Evolutionary conservation across 1,139 yeast species (phyloP).

Genomic region (Candida freyschussii): DNA sequence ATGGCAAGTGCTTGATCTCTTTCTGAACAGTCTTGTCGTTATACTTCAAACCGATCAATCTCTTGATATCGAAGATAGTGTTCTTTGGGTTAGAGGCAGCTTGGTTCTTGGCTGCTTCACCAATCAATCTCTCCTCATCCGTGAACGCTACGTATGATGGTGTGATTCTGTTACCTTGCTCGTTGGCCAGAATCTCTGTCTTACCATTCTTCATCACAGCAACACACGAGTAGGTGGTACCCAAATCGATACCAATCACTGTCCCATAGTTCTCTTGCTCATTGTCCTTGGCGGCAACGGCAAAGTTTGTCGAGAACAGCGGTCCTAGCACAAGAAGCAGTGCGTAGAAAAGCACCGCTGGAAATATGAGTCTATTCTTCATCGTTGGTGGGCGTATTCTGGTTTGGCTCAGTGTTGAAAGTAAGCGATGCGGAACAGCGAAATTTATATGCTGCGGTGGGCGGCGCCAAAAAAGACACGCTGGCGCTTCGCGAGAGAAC

Average conservation of each 20-base stretch:
- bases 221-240: constrained; percentile 98
- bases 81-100: constrained; percentile 97
- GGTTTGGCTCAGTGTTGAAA: too few species aligned
- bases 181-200: constrained; percentile 95
- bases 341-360: constrained; percentile 54
- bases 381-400: constrained; percentile 19
- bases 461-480: constrained; percentile 16
- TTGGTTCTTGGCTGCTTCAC: constrained; percentile 99
- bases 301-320: constrained; percentile 32
- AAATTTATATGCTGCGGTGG: constrained; percentile 5
- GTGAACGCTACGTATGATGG: constrained; percentile 99
- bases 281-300: constrained; percentile 41
- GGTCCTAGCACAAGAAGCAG: constrained; percentile 57
- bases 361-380: constrained; percentile 39
- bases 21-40: constrained; percentile 88
- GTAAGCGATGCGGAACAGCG: constrained; percentile 1
- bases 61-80: constrained; percentile 98
- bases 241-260: constrained; percentile 73
- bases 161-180: constrained; percentile 99
- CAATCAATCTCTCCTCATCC: constrained; percentile 95
- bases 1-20: constrained; percentile 96
- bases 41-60: constrained; percentile 95
- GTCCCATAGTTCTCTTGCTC: constrained; percentile 64
- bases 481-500: constrained; percentile 12
- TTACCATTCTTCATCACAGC: constrained; percentile 89